Conservation (phyloP, 257 asterid genomes). For the Verbena officinalis region DNA sequence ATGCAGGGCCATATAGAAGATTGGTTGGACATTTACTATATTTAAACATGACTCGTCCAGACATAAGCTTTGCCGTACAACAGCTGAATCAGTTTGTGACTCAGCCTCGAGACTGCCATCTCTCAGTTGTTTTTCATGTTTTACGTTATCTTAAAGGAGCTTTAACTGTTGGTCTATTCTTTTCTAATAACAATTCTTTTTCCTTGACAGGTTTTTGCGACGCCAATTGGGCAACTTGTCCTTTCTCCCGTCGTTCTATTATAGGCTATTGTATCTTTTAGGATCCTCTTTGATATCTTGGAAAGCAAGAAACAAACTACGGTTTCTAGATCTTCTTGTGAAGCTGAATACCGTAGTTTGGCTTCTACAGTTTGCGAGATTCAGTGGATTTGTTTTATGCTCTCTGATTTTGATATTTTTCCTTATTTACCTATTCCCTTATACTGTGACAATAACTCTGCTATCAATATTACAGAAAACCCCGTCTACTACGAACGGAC, state of each 20-base stretch:
- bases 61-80: neutral
- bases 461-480: too few species aligned
- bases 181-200: neutral
- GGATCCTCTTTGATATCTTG: neutral
- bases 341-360: too few species aligned
- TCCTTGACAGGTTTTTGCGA: neutral
- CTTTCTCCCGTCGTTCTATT: neutral
- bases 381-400: too few species aligned
- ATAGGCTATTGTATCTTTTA: neutral
- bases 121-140: too few species aligned
- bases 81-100: neutral
- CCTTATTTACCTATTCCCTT: too few species aligned
- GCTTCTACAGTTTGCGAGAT: too few species aligned
- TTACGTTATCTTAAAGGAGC: too few species aligned
- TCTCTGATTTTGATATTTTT: too few species aligned
- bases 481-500: too few species aligned
- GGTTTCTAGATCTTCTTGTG: too few species aligned
- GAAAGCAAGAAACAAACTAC: neutral
- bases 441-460: too few species aligned
- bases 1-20: neutral
- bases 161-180: neutral
- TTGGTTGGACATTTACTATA: neutral
- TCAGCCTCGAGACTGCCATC: too few species aligned
- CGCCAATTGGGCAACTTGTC: neutral
- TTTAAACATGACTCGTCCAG: neutral